Evolutionary conservation across 2,329 filamentous ascomycete genomes (phyloP), one percentile per base, ranked within the genome.

Genomic region (Chaetomium strumarium): DNA sequence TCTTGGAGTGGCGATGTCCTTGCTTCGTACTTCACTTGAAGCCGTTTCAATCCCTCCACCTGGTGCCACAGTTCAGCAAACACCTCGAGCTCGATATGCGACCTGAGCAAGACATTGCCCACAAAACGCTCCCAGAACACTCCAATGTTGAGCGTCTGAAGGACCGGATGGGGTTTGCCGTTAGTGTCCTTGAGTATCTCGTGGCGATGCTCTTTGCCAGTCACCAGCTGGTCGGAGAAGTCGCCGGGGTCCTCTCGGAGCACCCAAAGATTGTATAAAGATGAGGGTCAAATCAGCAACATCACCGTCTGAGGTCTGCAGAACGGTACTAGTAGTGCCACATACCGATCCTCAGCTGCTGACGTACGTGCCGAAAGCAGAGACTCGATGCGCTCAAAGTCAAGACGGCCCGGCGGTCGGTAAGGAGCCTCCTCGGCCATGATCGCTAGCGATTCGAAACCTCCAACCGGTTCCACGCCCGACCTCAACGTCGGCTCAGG

Each of bases 211-310:
- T 80, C 75, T 19, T 66, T 68, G 29, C 61, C 59, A 1, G 78
- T 74, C 9, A 61, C 55, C 1, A 80, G 40, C 0, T 64, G 50
- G 1, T 76, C 67, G 4, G 69, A 64, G 56, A 83, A 84, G 63
- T 82, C 83, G 0, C 65, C 65, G 0, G 80, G 80, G 60, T 85
- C 81, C 58, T 85, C 80, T 8, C 80, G 71, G 2, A 85, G 65
- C 0, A 70, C 60, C 72, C 73, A 79, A 0, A 82, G 40, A 20
- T 36, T 47, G 6, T 19, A 16, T n/a, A n/a, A n/a, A n/a, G 29
- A 46, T 2, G 14, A 29, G 44, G 13, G 13, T 42, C 19, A 42
- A 20, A 30, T 20, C 30, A 29, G 20, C 24, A 24, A 24, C 24
- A 24, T 4, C 24, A 24, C 24, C 38, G 38, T 3, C 4, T 9